phyloP scores from a whole-genome alignment of 371 early-diverging fungal species.

The Mucor sp. region DNA sequence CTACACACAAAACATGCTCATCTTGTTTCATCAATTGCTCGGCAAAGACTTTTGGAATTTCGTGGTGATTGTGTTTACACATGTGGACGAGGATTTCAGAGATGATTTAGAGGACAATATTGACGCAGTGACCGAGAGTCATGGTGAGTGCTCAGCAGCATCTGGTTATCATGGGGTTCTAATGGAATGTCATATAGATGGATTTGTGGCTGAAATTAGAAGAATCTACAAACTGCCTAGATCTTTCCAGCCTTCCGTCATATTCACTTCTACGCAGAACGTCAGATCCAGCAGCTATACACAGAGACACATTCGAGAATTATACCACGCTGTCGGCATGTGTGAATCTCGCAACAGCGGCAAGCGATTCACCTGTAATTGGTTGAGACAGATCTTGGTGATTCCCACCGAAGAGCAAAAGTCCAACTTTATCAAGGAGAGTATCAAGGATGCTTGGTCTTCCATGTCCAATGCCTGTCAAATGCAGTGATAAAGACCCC shows the following conservation, averaged over 20 bases:
- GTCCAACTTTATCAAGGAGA: conserved; percentile 37
- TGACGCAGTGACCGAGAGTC: conserved; percentile 54
- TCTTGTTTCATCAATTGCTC: conserved; percentile 56
- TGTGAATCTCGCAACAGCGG: conserved; percentile 53
- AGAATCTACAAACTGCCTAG: conserved; percentile 42
- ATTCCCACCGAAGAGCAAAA: conserved; percentile 47
- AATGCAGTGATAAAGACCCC: conserved; percentile 28
- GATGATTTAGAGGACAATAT: conserved; percentile 63
- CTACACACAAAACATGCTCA: conserved; percentile 63
- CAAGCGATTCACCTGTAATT: conserved; percentile 56
- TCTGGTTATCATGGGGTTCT: not conserved
- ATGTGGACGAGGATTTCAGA: conserved; percentile 59
- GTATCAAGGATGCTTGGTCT: conserved; percentile 45
- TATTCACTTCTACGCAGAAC: conserved; percentile 57
- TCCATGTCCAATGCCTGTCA: conserved; percentile 40
- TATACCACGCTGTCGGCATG: conserved; percentile 55
- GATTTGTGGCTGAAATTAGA: conserved; percentile 54
- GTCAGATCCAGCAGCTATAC: conserved; percentile 53
- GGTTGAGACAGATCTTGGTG: conserved; percentile 54
- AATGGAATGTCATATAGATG: conserved; percentile 31
- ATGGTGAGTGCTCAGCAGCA: conserved; percentile 21
- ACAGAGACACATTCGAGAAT: conserved; percentile 53
- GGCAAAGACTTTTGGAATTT: conserved; percentile 67
- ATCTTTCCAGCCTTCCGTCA: conserved; percentile 53
- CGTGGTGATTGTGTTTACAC: conserved; percentile 64